These are phyloP conservation scores for Cyberlindnera americana DNA, from an alignment of 805 yeast genomes.

Conservation along the genomic window DNA sequence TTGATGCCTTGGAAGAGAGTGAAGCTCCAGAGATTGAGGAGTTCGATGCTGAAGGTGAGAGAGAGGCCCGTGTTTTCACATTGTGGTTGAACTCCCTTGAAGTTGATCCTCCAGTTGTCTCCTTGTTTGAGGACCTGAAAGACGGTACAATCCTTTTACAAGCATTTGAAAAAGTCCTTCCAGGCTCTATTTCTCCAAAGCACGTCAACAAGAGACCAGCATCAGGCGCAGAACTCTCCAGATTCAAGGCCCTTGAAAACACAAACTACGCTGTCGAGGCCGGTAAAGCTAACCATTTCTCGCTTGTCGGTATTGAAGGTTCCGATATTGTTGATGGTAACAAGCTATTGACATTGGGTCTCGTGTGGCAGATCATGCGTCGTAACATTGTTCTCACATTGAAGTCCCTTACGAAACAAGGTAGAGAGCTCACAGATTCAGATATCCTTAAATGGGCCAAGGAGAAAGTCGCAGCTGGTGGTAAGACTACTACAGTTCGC, in stretches of 20 bases:
- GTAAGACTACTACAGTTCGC: conserved; percentile 67
- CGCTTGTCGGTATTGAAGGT: conserved; percentile 97
- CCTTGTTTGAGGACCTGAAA: conserved; percentile 88
- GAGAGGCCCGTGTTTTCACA: conserved; percentile 98
- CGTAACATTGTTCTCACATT: conserved; percentile 87
- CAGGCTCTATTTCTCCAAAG: conserved; percentile 79
- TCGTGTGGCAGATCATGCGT: conserved; percentile 99
- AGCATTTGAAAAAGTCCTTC: conserved; percentile 93
- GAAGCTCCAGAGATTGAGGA: conserved; percentile 95
- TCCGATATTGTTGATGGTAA: conserved; percentile 95
- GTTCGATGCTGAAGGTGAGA: conserved; percentile 98
- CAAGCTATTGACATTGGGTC: conserved; percentile 80
- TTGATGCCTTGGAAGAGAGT: conserved; percentile 88
- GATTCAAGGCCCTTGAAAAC: conserved; percentile 95
- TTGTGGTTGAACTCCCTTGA: conserved; percentile 96
- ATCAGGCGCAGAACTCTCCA: conserved; percentile 67
- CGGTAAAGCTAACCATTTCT: conserved; percentile 88
- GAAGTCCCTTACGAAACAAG: conserved; percentile 59
- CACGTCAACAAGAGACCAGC: conserved; percentile 83
- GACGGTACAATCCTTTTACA: conserved; percentile 87
- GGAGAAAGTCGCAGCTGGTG: conserved; percentile 79
- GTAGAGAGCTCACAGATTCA: conserved; percentile 72
- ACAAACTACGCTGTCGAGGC: conserved; percentile 98
- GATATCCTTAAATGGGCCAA: conserved; percentile 96
- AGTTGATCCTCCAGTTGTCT: conserved; percentile 91